phyloP scores from a whole-genome alignment of 2,329 filamentous ascomycete species.

The Cucurbitaria berberidis region DNA sequence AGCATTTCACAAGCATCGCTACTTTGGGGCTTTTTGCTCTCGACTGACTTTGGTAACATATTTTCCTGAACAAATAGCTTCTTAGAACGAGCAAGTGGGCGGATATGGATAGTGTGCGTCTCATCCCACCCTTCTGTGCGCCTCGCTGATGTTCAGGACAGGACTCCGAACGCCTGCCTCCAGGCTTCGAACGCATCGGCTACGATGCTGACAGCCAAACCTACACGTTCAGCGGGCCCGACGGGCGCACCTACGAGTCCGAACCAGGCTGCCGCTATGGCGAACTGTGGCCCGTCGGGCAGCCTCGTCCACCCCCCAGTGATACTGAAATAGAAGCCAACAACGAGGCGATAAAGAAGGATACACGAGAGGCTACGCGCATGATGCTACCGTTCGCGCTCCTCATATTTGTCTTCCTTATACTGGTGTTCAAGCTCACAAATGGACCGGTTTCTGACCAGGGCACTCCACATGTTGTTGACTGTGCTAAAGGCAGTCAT shows the following conservation, averaged over 20 bases:
- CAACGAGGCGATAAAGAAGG: conserved; percentile 24
- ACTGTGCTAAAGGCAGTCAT: conserved; percentile 34
- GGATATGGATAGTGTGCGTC: conserved; percentile 31
- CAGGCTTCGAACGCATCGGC: conserved; percentile 61
- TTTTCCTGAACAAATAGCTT: conserved; percentile 1
- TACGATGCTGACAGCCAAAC: conserved; percentile 63
- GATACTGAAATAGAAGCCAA: conserved; percentile 24
- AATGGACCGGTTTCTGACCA: conserved; percentile 21
- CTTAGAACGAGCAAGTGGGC: conserved; percentile 5
- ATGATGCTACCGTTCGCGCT: conserved; percentile 65
- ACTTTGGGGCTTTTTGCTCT: not conserved
- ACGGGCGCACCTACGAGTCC: conserved; percentile 60
- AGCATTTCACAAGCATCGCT: not conserved
- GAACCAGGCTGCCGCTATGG: conserved; percentile 60
- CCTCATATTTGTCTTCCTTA: conserved; percentile 58
- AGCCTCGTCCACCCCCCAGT: conserved; percentile 13
- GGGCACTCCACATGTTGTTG: conserved; percentile 20
- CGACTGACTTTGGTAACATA: conserved; percentile 1
- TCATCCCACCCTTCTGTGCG: not conserved
- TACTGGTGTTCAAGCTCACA: conserved; percentile 50
- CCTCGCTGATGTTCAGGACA: conserved; percentile 8
- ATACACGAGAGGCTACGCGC: conserved; percentile 55
- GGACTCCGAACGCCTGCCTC: conserved; percentile 61
- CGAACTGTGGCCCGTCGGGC: conserved; percentile 40
- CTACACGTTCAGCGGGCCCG: conserved; percentile 59